phyloP scores from a whole-genome alignment of 306 rosid genomes.

The Castanospermum australe region DNA sequence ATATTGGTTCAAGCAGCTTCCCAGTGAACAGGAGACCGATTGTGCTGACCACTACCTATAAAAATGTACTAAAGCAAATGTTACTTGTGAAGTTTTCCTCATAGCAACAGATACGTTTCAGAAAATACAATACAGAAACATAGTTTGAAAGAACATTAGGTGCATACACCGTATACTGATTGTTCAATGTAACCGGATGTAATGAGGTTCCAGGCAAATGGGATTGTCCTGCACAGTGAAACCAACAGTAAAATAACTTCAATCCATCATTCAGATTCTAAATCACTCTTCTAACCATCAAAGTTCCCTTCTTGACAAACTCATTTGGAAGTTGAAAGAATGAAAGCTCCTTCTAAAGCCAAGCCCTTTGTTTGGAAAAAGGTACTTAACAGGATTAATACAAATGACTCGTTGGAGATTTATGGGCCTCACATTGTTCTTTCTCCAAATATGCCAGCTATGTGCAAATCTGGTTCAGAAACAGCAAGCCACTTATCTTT shows the following conservation, averaged over 20 bases:
- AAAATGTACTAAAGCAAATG: conserved; percentile 11
- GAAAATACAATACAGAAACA: conserved; percentile 7
- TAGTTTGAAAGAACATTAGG: background rate
- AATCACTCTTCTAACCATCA: no score
- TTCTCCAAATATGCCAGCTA: background rate
- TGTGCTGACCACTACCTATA: conserved; percentile 63
- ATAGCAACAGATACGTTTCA: background rate
- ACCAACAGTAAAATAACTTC: conserved; percentile 5
- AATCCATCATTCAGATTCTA: background rate
- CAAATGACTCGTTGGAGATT: background rate
- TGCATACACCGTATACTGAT: conserved; percentile 71
- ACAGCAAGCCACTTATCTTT: background rate
- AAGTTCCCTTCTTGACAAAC: background rate
- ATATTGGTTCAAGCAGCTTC: conserved; percentile 90
- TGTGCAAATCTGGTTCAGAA: background rate
- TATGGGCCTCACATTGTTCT: background rate
- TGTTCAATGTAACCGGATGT: conserved; percentile 87
- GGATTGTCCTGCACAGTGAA: conserved; percentile 72
- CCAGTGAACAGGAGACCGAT: conserved; percentile 81
- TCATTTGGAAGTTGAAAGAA: background rate
- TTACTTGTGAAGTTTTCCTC: background rate
- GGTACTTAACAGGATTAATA: background rate
- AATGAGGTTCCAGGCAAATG: conserved; percentile 90
- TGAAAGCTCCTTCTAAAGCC: background rate
- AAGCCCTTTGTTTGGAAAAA: background rate